A percentile compares a stretch with the other conserved stretches of the same genome.
Conservation (phyloP, 352 stramenopile genomes). For the Phytophthora kernoviae region DNA sequence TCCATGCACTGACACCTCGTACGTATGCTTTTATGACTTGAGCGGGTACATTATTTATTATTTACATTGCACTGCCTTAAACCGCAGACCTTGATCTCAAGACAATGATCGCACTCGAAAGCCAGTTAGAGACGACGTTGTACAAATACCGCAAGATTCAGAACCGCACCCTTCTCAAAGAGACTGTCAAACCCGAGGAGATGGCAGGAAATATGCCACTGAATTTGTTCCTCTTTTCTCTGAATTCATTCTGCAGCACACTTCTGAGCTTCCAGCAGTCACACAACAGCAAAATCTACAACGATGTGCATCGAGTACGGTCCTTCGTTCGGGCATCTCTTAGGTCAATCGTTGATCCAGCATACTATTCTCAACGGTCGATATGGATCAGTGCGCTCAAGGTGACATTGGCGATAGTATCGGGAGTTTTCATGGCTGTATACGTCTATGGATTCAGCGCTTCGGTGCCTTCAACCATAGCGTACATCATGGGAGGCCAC, state of each 20-base stretch:
- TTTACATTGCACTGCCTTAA: background rate
- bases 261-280: slow-evolving; percentile 61
- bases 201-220: slow-evolving; percentile 74
- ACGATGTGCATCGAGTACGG: slow-evolving; percentile 38
- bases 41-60: background rate
- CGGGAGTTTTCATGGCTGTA: slow-evolving; percentile 62
- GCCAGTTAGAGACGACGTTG: slow-evolving; percentile 65
- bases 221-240: slow-evolving; percentile 77
- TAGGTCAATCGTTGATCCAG: slow-evolving; percentile 45
- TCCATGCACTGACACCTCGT: slow-evolving; percentile 55
- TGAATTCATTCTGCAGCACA: slow-evolving; percentile 80
- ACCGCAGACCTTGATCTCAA: slow-evolving; percentile 52
- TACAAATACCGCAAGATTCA: slow-evolving; percentile 61
- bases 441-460: slow-evolving; percentile 70
- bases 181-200: slow-evolving; percentile 55
- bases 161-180: slow-evolving; percentile 50
- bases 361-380: slow-evolving; percentile 42
- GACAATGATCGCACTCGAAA: slow-evolving; percentile 45
- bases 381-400: slow-evolving; percentile 55
- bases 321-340: slow-evolving; percentile 55
- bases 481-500: slow-evolving; percentile 76
- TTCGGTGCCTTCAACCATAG: slow-evolving; percentile 59
- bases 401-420: slow-evolving; percentile 59
- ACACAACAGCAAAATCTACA: slow-evolving; percentile 65
- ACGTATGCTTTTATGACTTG: slow-evolving; percentile 15